Evolutionary conservation across 148 eudicot genomes (phyloP), one percentile per base, ranked within the genome.

Genomic region (Cornus controversa): DNA sequence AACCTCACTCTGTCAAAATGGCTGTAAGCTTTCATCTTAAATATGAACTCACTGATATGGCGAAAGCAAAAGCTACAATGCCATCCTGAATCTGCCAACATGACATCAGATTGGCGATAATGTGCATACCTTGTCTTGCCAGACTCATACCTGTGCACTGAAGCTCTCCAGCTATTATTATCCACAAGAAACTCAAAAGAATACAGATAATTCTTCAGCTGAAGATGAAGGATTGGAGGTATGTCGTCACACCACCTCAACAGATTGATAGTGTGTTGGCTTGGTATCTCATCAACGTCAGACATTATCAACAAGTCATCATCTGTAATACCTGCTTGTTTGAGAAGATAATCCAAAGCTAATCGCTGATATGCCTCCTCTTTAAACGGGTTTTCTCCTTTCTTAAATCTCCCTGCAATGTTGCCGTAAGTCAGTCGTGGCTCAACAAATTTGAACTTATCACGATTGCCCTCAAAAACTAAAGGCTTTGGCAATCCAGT

Each of bases 21-120:
- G 42, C 89, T 86, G 72, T 86, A 86, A 58, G 89, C 89, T 72
- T 84, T 86, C 89, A 86, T 86, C 75, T 86, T 86, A 79, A 86
- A 86, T 57, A 86, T 72, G 58, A 86, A 86, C 24, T 86, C 86
- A 5, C 80, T 70, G 24, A 86, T 86, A 45, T 23, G 75, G 58
- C 87, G 83, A 63, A 86, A 86, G n/a, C 89, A 83, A 69, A 86
- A 86, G 79, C 89, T 86, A 66, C 89, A 86, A 69, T 86, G 89
- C 89, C 89, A 86, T 28, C 89, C 89, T 18, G 89, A 80, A 77
- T 86, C 89, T 2, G 87, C 82, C 76, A 86, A 81, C 29, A 84
- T 80, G 53, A 64, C 75, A 71, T 86, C 80, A 8, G 89, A 81
- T 29, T 86, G 89, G 4, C 89, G 70, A 75, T 81, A 86, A 77